phyloP scores from a whole-genome alignment of 2,329 filamentous ascomycete genomes.

The Stachybotrys chlorohalonatus region DNA sequence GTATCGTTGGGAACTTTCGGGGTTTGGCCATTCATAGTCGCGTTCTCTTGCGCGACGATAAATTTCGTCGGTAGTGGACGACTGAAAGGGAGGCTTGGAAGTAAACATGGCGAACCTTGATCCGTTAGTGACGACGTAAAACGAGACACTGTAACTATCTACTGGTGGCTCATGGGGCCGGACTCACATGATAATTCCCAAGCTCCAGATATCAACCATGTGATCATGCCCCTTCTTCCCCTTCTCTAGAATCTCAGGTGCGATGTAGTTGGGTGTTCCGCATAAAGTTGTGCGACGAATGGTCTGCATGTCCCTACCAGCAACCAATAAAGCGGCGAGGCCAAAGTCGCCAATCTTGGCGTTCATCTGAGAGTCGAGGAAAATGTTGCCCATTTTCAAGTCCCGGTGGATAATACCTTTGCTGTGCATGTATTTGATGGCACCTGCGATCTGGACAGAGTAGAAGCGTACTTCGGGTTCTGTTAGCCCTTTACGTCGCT shows the following conservation, averaged over 20 bases:
- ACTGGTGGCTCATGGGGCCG: neutral
- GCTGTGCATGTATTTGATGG: slow-evolving; percentile 95
- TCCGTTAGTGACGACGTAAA: neutral
- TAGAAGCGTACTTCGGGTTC: slow-evolving; percentile 92
- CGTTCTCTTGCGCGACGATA: slow-evolving; percentile 62
- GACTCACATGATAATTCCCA: slow-evolving; percentile 87
- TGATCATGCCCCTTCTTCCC: slow-evolving; percentile 92
- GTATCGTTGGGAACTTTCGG: slow-evolving; percentile 55
- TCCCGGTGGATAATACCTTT: slow-evolving; percentile 95
- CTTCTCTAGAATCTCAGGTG: slow-evolving; percentile 91
- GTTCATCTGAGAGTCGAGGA: slow-evolving; percentile 90
- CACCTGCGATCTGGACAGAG: slow-evolving; percentile 88
- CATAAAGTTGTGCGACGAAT: slow-evolving; percentile 86
- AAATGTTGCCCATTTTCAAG: slow-evolving; percentile 96
- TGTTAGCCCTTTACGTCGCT: slow-evolving; percentile 80
- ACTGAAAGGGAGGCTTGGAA: slow-evolving; percentile 94
- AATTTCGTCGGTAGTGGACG: slow-evolving; percentile 77
- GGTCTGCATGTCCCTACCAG: slow-evolving; percentile 80
- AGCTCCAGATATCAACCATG: slow-evolving; percentile 96
- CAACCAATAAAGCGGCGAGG: slow-evolving; percentile 81
- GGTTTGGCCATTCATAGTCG: slow-evolving; percentile 71
- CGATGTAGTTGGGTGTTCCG: slow-evolving; percentile 96
- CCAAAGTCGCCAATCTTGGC: slow-evolving; percentile 98
- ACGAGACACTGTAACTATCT: neutral
- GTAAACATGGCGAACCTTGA: slow-evolving; percentile 87